Evolutionary conservation across 139 green algal genomes (phyloP).

Genomic region (Raphidocelis subcapitata): DNA sequence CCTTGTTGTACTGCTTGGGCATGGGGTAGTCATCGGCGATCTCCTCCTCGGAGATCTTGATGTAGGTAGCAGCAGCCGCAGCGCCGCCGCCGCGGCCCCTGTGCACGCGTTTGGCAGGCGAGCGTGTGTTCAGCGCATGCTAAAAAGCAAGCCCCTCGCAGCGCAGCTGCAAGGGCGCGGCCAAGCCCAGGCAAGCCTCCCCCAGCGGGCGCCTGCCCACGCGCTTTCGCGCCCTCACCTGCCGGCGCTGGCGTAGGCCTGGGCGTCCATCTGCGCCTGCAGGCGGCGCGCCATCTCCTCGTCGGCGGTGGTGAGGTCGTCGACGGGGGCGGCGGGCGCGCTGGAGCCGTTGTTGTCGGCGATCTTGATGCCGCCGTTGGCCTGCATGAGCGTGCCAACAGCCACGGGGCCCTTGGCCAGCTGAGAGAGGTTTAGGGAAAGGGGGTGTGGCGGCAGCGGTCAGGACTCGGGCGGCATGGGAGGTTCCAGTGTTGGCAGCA

Average conservation of each 20-base stretch:
- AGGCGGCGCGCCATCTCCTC: slow-evolving; percentile 71
- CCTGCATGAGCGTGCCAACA: slow-evolving; percentile 19
- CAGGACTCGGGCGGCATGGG: background rate
- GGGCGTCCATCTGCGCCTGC: slow-evolving; percentile 77
- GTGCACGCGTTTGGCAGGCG: background rate
- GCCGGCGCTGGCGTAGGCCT: slow-evolving; percentile 26
- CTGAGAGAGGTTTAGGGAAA: slow-evolving; percentile 16
- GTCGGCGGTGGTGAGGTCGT: slow-evolving; percentile 43
- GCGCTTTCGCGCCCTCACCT: background rate
- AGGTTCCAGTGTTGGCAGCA: no score
- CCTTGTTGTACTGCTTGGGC: slow-evolving; percentile 72
- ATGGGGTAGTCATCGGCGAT: slow-evolving; percentile 95
- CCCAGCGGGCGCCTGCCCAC: no score
- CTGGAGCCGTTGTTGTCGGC: background rate
- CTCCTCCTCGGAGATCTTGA: slow-evolving; percentile 88
- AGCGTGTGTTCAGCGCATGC: background rate
- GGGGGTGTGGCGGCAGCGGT: no score
- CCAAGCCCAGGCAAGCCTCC: no score
- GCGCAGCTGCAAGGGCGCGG: no score
- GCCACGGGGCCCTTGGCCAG: slow-evolving; percentile 36
- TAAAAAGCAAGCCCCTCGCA: no score
- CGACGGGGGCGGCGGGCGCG: background rate
- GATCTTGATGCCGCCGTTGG: slow-evolving; percentile 20
- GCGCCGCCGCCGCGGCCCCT: slow-evolving; percentile 4
- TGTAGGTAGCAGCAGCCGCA: slow-evolving; percentile 57